Percentiles rank a stretch among this genome's conserved stretches.
Conservation (phyloP, 2,329 filamentous ascomycete genomes). For the Pseudogymnoascus sp. region DNA sequence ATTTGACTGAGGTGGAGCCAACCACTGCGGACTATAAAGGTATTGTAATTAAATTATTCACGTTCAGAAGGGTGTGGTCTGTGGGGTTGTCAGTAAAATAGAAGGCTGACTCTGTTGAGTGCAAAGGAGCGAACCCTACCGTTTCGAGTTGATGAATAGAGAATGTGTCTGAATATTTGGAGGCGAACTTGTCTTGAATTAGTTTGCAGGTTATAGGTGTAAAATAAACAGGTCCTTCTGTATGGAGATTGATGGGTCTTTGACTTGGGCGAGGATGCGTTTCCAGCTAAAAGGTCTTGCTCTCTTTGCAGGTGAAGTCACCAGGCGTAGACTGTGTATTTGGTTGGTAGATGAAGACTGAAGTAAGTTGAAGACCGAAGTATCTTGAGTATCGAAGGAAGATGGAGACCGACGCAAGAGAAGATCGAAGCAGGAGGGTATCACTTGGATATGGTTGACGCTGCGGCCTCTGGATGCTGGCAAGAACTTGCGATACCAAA, state of each 20-base stretch:
- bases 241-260: not conserved
- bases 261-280: not conserved
- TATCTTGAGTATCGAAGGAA: not conserved
- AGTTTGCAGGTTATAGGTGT: not conserved
- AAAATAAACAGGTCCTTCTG: not conserved
- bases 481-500: not conserved
- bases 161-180: not conserved
- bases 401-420: not conserved
- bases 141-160: not conserved
- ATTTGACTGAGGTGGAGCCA: not conserved
- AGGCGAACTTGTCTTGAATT: too few species aligned
- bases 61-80: not conserved
- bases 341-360: too few species aligned
- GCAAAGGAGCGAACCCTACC: not conserved
- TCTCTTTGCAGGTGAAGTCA: not conserved
- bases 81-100: not conserved
- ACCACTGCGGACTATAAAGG: not conserved
- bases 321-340: too few species aligned
- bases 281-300: not conserved
- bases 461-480: not conserved
- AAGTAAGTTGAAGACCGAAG: not conserved
- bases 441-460: not conserved
- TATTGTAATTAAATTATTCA: not conserved
- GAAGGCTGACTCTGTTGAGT: not conserved
- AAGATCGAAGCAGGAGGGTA: not conserved